A percentile compares a stretch with the other conserved stretches of the same genome.
phyloP scores from a whole-genome alignment of 345 rosid genomes.

The Corymbia maculata region DNA sequence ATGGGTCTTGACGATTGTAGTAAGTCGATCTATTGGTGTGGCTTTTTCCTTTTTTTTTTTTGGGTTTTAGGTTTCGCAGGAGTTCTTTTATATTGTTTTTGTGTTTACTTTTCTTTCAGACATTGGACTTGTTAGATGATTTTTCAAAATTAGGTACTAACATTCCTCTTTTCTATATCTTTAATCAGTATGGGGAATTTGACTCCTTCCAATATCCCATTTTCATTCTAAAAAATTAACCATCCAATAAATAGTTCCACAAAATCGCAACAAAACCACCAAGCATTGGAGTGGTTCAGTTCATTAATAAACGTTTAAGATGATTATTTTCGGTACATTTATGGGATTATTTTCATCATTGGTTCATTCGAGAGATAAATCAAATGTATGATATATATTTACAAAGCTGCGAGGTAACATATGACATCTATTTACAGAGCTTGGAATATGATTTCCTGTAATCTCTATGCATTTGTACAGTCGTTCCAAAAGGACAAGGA shows the following conservation, averaged over 20 bases:
- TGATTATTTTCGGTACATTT: background rate
- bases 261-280: background rate
- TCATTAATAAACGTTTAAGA: background rate
- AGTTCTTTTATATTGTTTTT: background rate
- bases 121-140: background rate
- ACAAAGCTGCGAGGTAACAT: background rate
- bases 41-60: background rate
- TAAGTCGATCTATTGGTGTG: background rate
- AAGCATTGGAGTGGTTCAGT: background rate
- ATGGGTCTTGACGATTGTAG: background rate
- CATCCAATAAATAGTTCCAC: background rate
- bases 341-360: background rate
- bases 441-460: background rate
- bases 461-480: background rate
- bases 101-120: background rate
- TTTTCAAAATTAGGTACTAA: background rate
- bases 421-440: background rate
- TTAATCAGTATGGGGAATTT: background rate
- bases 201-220: background rate
- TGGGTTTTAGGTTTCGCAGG: background rate
- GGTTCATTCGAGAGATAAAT: background rate
- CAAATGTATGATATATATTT: background rate
- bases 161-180: background rate
- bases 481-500: background rate
- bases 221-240: background rate